Percentiles rank a stretch among this genome's conserved stretches.
Conservation (phyloP, 495 filamentous ascomycete genomes). For the Immersiella caudata region DNA sequence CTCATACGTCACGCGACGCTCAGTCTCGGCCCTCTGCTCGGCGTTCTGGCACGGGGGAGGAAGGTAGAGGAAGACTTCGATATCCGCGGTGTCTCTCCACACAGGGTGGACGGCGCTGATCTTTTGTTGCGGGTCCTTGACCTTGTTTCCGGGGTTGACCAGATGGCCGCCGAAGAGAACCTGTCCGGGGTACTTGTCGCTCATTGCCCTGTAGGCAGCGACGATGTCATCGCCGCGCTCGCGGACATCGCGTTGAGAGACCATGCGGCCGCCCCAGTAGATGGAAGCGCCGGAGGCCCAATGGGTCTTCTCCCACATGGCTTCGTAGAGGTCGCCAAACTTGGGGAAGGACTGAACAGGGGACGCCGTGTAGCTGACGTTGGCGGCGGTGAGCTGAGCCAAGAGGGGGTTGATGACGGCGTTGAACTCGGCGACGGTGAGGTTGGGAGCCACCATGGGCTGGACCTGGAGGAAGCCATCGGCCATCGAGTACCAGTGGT, state of each 20-base stretch:
- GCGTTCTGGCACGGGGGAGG: slow-evolving; percentile 12
- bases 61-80: slow-evolving; percentile 20
- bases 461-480: slow-evolving; percentile 19
- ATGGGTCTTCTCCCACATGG: slow-evolving; percentile 10
- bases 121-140: slow-evolving; percentile 18
- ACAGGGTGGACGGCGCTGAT: slow-evolving; percentile 55
- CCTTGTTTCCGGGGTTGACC: slow-evolving; percentile 38
- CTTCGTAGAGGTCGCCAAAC: slow-evolving; percentile 20
- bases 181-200: slow-evolving; percentile 23
- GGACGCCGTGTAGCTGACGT: slow-evolving; percentile 29
- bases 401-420: slow-evolving; percentile 38
- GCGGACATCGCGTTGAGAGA: slow-evolving; percentile 28
- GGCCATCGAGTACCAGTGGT: slow-evolving; percentile 38
- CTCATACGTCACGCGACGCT: slow-evolving; percentile 12
- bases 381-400: slow-evolving; percentile 32
- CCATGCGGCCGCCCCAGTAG: slow-evolving; percentile 21
- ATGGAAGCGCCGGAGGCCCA: neutral
- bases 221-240: slow-evolving; percentile 34
- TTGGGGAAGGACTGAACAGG: slow-evolving; percentile 11
- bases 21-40: slow-evolving; percentile 14
- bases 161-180: slow-evolving; percentile 34
- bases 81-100: slow-evolving; percentile 37
- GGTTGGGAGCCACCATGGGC: slow-evolving; percentile 39
- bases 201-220: slow-evolving; percentile 30
- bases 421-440: slow-evolving; percentile 33